phyloP scores from a whole-genome alignment of 495 filamentous ascomycete genomes.

The Tuber indicum region DNA sequence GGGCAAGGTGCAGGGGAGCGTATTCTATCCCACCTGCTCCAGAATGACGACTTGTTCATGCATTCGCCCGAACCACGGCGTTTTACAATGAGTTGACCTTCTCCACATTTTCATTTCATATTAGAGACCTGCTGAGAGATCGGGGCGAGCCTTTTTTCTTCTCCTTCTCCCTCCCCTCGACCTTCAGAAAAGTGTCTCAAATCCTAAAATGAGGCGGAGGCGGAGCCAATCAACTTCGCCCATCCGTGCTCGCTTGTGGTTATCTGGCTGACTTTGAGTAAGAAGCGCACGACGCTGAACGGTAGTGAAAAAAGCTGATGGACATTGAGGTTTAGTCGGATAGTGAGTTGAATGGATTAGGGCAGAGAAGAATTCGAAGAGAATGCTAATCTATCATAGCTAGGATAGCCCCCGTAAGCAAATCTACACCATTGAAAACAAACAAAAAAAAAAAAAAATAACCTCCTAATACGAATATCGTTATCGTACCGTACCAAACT shows the following conservation, averaged over 20 bases:
- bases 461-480: neutral
- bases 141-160: neutral
- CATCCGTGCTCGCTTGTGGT: neutral
- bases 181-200: neutral
- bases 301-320: neutral
- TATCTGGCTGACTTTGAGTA: neutral
- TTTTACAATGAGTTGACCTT: neutral
- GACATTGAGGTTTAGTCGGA: neutral
- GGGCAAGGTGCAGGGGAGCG: neutral
- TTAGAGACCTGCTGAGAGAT: neutral
- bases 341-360: neutral
- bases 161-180: neutral
- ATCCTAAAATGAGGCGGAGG: neutral
- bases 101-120: neutral
- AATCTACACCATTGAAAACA: neutral
- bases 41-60: neutral
- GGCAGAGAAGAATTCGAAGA: neutral
- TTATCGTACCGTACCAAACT: conserved; percentile 1
- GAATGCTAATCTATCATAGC: neutral
- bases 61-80: neutral
- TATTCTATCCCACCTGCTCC: neutral
- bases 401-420: neutral
- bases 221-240: neutral
- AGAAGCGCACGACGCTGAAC: neutral
- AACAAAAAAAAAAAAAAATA: neutral